A percentile compares a stretch with the other conserved stretches of the same genome.
Evolutionary conservation across 257 asterid genomes (phyloP).

Genomic region (Capsicum baccatum): DNA sequence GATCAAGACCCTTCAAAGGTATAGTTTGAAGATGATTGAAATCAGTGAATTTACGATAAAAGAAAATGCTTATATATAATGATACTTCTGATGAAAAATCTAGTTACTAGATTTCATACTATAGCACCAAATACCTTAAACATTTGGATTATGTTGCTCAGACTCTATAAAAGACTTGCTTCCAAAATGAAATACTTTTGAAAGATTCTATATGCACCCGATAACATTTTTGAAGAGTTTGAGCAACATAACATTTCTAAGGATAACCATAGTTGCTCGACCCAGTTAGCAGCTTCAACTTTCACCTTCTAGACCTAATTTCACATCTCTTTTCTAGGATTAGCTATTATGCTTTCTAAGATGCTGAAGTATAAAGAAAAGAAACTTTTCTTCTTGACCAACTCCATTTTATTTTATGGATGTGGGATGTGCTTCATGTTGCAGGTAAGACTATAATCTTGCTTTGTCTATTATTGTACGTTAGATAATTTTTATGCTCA

Average conservation of each 20-base stretch:
- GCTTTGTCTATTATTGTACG: constrained; percentile 11
- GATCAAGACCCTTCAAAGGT: neutral
- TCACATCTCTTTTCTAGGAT: constrained; percentile 51
- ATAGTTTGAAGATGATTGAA: neutral
- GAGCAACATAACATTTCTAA: constrained; percentile 43
- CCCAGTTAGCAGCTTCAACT: neutral
- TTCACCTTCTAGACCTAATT: neutral
- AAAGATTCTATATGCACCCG: constrained; percentile 39
- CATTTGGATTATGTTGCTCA: no score
- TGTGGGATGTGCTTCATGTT: constrained; percentile 90
- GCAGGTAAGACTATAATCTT: constrained; percentile 57
- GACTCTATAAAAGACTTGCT: no score
- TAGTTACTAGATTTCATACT: no score
- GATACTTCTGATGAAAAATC: neutral
- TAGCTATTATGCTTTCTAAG: constrained; percentile 71
- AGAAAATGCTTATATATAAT: neutral
- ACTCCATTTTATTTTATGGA: constrained; percentile 94
- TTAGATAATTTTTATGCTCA: neutral
- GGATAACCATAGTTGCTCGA: constrained; percentile 30
- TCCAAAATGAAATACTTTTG: constrained; percentile 56
- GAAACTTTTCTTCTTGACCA: constrained; percentile 89
- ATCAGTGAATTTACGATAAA: neutral
- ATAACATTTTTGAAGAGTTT: no score
- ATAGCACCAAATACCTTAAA: no score
- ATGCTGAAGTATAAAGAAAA: constrained; percentile 86